Evolutionary conservation across 2,329 filamentous ascomycete genomes (phyloP), one percentile per base, ranked within the genome.

Genomic region (Colletotrichum camelliae): DNA sequence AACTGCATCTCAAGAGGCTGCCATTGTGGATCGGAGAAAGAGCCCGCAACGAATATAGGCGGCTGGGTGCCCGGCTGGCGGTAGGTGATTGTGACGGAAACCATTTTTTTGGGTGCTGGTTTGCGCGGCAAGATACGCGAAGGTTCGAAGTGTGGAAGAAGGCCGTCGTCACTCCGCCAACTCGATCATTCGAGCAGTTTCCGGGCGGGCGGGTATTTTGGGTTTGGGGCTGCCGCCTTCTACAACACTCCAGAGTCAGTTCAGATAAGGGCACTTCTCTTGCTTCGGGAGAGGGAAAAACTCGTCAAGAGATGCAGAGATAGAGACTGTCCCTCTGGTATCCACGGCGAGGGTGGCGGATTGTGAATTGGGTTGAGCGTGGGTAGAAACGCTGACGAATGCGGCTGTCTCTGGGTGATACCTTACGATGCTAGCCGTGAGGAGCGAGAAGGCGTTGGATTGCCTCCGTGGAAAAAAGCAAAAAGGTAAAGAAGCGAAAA

Each of bases 31-130:
- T 90, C 84, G 24, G 92, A 92, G 80, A 95, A 93, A 27, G 91
- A 91, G 18, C 93, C 94, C 13, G 93, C 93, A 8, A 96, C 86
- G 80, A 90, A 96, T 69, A 96, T 88, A 5, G 94, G 94, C 68
- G 94, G 92, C 72, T 89, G 85, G 1, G 91, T 88, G 70, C 91
- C 92, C 3, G 89, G 84, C 77, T 89, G 90, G 70, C 87, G 86
- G 85, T 92, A 95, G 72, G 88, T 90, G 80, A 96, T 89, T 52
- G 87, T 91, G 33, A 92, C 86, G 27, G 87, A 82, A 24, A 87
- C 83, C 73, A 75, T 75, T 64, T 58, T 55, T 68, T 13, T 5
- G 24, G 43, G 21, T 29, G 21, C 15, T 58, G 58, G 73, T 18
- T 39, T 58, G 33, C 18, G 43, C 60, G 37, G 24, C 58, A 48